Base-by-base conservation (phyloP, 129 eudicot species). In the Centrapalus pauciflorus region DNA sequence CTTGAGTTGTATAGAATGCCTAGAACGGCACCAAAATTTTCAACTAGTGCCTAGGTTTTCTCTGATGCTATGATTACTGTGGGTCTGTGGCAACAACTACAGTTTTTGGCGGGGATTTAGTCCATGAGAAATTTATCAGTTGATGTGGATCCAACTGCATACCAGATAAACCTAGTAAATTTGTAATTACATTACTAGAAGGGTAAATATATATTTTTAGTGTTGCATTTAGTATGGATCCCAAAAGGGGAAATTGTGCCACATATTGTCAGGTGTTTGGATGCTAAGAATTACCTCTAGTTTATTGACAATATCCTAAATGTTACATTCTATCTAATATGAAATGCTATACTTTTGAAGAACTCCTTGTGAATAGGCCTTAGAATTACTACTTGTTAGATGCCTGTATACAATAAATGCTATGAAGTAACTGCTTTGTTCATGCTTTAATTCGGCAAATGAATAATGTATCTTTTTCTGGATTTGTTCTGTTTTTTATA, bases 401-500 rank as follows among this genome's bases (percentile, higher is more conserved):
- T 19, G 9, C 26, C 20, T 4, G 27, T 55, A 17, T 55, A 21
- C 25, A 19, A 68, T 70, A 19, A 45, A 56, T 58, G 59, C 48
- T n/a, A 43, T 32, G 62, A 48, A n/a, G 12, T 0, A 7, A 7
- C 12, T 61, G 35, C 17, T 71, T 48, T 12, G 9, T 72, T 49
- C 10, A 19, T 72, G 43, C 62, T 26, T 50, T 9, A 46, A 33
- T 71, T 55, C 20, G 38, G 6, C 40, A 49, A 19, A 62, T 14
- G n/a, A 61, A 4, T 58, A 58, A 35, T 64, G 57, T 10, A 48
- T 46, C 45, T 48, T 51, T 10, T 60, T 30, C 17, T 61, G 48
- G 51, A 24, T 46, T 29, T 48, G 50, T 40, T 16, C 7, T 64
- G 43, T 64, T 58, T 38, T n/a, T 33, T 69, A 23, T 60, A 33